Evolutionary conservation across 2,329 filamentous ascomycete genomes (phyloP), one percentile per base, ranked within the genome.

Genomic region (Aspergillus sp.): DNA sequence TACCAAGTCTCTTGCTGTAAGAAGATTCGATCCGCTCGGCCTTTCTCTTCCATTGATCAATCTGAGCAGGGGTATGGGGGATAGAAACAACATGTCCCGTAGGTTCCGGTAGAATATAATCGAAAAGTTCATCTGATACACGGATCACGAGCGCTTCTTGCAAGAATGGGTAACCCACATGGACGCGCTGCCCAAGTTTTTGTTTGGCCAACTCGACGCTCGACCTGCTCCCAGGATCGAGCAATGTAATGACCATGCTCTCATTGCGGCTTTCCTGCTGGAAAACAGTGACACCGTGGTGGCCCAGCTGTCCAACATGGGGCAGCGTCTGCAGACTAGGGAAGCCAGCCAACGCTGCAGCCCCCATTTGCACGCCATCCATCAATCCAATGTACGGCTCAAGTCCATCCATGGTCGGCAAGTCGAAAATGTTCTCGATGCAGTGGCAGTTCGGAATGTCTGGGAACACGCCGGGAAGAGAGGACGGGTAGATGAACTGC

Each of bases 191-290:
- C 48, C 93, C 94, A 48, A 99, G 83, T 72, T 92, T 94, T 53
- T 81, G 78, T 73, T 92, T 91, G 58, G 93, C 93, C 57, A 85
- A 80, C 66, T 90, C 87, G 21, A 88, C 82, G 64, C 86, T 90
- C 51, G 89, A 88, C 38, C 89, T 87, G 60, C 80, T 78, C 64
- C 93, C 91, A 0, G 90, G 86, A 39, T 91, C 89, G 32, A 88
- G 83, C 53, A 99, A 81, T 2, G 91, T 96, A 59, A 98, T 85
- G 23, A 98, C 86, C 87, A 98, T 93, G 76, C 94, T 99, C 76
- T 97, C 93, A 71, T 98, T 98, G 53, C 92, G 89, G 73, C 93
- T 97, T 68, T 98, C 95, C 68, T 94, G 88, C 73, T 96, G 92
- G 80, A 99, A 99, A 36, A 99, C 92, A 64, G 89, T 95, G 62